phyloP scores from a whole-genome alignment of 495 filamentous ascomycete genomes.

The Penicillium canescens region DNA sequence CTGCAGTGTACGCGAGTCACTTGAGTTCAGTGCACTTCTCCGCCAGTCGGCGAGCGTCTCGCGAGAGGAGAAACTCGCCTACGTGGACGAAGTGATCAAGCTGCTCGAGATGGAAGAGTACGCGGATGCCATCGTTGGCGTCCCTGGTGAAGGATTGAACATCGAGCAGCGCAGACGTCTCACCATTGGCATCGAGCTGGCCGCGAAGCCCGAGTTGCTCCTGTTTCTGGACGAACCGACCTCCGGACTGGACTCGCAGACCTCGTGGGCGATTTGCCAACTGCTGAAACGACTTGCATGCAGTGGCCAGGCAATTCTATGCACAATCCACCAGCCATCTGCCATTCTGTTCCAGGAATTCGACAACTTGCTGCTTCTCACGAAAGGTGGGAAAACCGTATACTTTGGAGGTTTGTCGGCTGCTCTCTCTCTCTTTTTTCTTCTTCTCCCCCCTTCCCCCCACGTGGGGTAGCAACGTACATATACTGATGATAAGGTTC shows the following conservation, averaged over 20 bases:
- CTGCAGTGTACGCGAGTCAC: conserved; percentile 78
- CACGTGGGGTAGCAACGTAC: background rate
- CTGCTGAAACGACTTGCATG: conserved; percentile 74
- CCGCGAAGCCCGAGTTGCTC: conserved; percentile 81
- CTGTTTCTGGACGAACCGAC: conserved; percentile 66
- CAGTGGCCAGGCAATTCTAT: conserved; percentile 77
- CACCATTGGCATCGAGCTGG: conserved; percentile 83
- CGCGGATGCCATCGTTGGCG: conserved; percentile 83
- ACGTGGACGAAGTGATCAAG: conserved; percentile 89
- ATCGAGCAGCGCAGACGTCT: conserved; percentile 83
- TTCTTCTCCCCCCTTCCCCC: background rate
- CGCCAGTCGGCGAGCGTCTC: conserved; percentile 73
- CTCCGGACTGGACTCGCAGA: conserved; percentile 77
- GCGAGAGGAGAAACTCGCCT: conserved; percentile 78
- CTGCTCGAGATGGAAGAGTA: conserved; percentile 85
- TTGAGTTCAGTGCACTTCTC: conserved; percentile 79
- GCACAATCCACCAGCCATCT: conserved; percentile 85
- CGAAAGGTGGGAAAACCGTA: conserved; percentile 69
- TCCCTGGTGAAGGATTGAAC: conserved; percentile 84
- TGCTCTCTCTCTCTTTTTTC: background rate
- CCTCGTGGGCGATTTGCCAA: conserved; percentile 73
- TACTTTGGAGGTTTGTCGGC: conserved; percentile 79
- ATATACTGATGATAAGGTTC: background rate
- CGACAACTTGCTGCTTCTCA: conserved; percentile 75
- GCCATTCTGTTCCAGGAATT: conserved; percentile 85